phyloP scores from a whole-genome alignment of 352 stramenopile genomes.

The Pythium insidiosum region DNA sequence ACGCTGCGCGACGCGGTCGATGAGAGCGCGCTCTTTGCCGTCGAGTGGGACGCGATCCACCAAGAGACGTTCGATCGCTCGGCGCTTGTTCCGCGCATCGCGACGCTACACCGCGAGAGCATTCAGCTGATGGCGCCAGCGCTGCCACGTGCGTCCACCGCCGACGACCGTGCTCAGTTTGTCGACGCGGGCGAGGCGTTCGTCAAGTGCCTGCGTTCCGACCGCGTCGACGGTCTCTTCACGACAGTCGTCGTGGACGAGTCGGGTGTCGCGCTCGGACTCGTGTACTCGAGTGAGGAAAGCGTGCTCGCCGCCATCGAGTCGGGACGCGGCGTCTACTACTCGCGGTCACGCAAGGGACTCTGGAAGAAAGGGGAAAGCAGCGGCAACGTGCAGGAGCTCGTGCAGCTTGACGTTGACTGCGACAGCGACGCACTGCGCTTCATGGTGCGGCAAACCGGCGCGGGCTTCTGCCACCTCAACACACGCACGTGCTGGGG shows the following conservation, averaged over 20 bases:
- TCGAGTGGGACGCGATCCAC: constrained; percentile 26
- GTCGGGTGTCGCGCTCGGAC: constrained; percentile 79
- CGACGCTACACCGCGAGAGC: constrained; percentile 46
- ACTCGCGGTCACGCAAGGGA: constrained; percentile 85
- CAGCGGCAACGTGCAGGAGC: constrained; percentile 90
- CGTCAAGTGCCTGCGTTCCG: constrained; percentile 77
- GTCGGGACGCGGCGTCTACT: constrained; percentile 91
- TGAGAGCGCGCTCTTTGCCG: constrained; percentile 40
- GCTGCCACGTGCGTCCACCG: constrained; percentile 16
- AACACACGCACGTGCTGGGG: constrained; percentile 94
- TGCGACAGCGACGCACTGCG: constrained; percentile 94
- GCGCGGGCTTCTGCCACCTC: constrained; percentile 74
- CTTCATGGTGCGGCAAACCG: constrained; percentile 90
- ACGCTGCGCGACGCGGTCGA: constrained; percentile 30
- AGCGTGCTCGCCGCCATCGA: constrained; percentile 87
- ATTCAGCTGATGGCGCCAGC: constrained; percentile 43
- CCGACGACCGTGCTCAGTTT: constrained; percentile 15
- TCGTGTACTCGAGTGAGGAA: constrained; percentile 93
- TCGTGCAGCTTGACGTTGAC: constrained; percentile 91
- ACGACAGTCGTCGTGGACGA: constrained; percentile 93
- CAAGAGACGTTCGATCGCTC: constrained; percentile 14
- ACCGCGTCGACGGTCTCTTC: constrained; percentile 88
- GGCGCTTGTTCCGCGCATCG: constrained; percentile 32
- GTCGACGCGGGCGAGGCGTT: constrained; percentile 44
- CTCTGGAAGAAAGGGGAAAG: constrained; percentile 96